A percentile compares a stretch with the other conserved stretches of the same genome.
Evolutionary conservation across 352 stramenopile species (phyloP).

Genomic region (Pythium aquatile): DNA sequence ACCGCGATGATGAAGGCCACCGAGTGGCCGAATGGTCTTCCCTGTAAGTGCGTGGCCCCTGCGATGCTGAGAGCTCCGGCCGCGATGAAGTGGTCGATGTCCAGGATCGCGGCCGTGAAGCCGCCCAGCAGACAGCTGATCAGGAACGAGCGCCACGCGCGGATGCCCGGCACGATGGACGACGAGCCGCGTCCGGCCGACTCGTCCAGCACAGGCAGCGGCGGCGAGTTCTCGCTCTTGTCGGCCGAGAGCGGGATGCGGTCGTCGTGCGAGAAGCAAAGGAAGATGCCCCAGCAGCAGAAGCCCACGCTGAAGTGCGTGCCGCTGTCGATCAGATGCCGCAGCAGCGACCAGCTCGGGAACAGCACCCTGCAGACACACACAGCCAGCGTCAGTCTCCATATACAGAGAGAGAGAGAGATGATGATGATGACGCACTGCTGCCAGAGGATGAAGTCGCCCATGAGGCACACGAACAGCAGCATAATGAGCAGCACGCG

Average conservation of each 20-base stretch:
- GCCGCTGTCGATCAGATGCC: conserved; percentile 61
- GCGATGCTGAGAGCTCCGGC: conserved; percentile 51
- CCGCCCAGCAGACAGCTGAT: conserved; percentile 43
- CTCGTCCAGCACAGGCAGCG: conserved; percentile 22
- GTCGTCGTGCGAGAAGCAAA: conserved; percentile 35
- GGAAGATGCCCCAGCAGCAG: conserved; percentile 61
- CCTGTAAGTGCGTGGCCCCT: conserved; percentile 54
- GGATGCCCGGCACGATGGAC: conserved; percentile 6
- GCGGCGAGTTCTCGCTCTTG: conserved; percentile 15
- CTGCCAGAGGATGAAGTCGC: conserved; percentile 60
- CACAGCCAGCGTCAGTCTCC: not conserved
- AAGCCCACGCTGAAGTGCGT: conserved; percentile 55
- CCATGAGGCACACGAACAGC: conserved; percentile 43
- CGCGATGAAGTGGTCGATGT: conserved; percentile 76
- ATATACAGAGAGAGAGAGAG: not conserved
- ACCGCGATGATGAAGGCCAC: conserved; percentile 66
- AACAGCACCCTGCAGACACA: conserved; percentile 18
- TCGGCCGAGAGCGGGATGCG: conserved; percentile 14
- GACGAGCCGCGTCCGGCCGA: conserved; percentile 8
- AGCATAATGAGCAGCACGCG: conserved; percentile 45
- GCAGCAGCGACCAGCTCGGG: conserved; percentile 35
- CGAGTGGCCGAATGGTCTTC: conserved; percentile 62
- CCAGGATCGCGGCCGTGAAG: conserved; percentile 45
- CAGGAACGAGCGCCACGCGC: conserved; percentile 32
- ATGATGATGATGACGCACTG: conserved; percentile 31